phyloP scores from a whole-genome alignment of 306 rosid genomes.

The Quercus dentata region DNA sequence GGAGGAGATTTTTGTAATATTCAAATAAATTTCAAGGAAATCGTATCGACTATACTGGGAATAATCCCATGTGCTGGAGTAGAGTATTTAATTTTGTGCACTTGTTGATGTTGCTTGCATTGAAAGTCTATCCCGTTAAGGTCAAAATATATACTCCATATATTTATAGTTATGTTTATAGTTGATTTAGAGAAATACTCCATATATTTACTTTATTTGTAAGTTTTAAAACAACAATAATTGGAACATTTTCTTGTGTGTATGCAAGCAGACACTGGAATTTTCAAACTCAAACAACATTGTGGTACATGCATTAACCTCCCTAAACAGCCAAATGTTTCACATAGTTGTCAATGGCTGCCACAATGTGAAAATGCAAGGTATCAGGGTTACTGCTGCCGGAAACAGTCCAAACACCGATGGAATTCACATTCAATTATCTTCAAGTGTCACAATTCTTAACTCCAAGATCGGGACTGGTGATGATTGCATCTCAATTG shows the following conservation, averaged over 20 bases:
- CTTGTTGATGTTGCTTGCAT: no score
- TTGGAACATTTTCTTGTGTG: not conserved
- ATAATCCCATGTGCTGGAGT: no score
- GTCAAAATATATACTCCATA: no score
- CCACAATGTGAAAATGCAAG: constrained; percentile 35
- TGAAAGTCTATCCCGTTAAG: no score
- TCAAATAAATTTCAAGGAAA: no score
- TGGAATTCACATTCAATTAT: constrained; percentile 55
- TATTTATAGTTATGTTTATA: no score
- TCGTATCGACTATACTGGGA: no score
- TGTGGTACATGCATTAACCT: constrained; percentile 34
- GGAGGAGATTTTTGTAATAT: no score
- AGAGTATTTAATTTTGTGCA: no score
- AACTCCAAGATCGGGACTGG: constrained; percentile 42
- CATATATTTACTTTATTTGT: not conserved
- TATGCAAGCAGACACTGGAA: constrained; percentile 27
- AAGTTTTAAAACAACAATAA: not conserved
- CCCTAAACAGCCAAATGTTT: constrained; percentile 51
- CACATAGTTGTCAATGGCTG: constrained; percentile 50
- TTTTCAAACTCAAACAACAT: constrained; percentile 44
- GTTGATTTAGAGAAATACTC: no score
- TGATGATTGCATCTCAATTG: constrained; percentile 65
- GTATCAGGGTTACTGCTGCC: constrained; percentile 27
- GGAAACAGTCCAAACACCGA: constrained; percentile 57
- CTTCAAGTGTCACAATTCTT: constrained; percentile 41